phyloP scores from a whole-genome alignment of 495 filamentous ascomycete species.

The Hypoxylon cercidicola region DNA sequence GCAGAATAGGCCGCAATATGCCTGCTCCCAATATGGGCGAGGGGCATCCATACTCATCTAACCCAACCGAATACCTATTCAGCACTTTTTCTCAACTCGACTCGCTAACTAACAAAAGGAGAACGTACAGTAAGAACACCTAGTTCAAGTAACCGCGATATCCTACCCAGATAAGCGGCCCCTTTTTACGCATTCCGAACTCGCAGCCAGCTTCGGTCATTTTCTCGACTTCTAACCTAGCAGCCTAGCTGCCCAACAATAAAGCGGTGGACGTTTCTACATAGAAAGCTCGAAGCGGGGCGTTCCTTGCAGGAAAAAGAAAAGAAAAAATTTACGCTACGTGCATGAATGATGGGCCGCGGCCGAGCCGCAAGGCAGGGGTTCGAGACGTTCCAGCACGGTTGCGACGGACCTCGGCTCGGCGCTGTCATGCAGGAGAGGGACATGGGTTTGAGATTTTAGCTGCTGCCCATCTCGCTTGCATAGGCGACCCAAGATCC shows the following conservation, averaged over 20 bases:
- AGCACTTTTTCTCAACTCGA: no score
- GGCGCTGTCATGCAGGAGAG: background rate
- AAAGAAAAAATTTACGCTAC: background rate
- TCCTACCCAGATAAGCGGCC: no score
- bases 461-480: conserved; percentile 14
- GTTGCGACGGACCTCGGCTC: conserved; percentile 10
- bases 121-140: no score
- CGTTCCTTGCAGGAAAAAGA: background rate
- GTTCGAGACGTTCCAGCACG: conserved; percentile 18
- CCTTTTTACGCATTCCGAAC: background rate
- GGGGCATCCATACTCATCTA: no score
- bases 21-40: no score
- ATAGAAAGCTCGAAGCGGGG: background rate
- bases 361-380: conserved; percentile 33
- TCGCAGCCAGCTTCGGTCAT: background rate
- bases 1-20: no score
- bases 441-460: conserved; percentile 18
- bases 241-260: background rate
- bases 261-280: background rate
- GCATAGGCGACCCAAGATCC: conserved; percentile 11
- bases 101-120: no score
- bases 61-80: no score
- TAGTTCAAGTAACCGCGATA: no score
- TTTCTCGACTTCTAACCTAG: no score
- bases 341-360: conserved; percentile 27